Conservation (phyloP, 2,329 filamentous ascomycete species). For the Fusarium sp. region DNA sequence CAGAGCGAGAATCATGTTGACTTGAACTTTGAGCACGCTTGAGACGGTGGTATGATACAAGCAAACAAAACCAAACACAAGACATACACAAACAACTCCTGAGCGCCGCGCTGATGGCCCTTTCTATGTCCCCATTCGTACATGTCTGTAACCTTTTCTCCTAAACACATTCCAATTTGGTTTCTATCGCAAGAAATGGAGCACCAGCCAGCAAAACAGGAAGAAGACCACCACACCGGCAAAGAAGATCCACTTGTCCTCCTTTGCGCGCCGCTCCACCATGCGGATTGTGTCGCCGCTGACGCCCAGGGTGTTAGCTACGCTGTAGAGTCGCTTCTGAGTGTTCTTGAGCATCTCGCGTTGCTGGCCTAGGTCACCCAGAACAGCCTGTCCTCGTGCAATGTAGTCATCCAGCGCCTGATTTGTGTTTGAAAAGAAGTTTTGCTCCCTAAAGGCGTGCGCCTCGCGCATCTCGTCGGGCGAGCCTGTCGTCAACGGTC, state of each 20-base stretch:
- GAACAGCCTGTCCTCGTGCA: constrained; percentile 87
- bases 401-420: constrained; percentile 93
- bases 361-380: constrained; percentile 89
- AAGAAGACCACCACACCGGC: constrained; percentile 88
- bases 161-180: neutral
- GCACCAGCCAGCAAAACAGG: constrained; percentile 87
- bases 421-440: constrained; percentile 85
- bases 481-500: constrained; percentile 55
- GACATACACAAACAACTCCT: constrained; percentile 38
- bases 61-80: constrained; percentile 27
- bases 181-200: constrained; percentile 77
- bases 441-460: constrained; percentile 89
- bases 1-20: constrained; percentile 11
- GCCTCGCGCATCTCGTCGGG: constrained; percentile 77
- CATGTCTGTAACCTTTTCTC: constrained; percentile 24
- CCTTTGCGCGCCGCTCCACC: constrained; percentile 89
- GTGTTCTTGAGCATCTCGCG: constrained; percentile 95
- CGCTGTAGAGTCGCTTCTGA: constrained; percentile 88
- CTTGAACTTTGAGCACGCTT: constrained; percentile 14
- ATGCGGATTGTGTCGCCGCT: constrained; percentile 97
- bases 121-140: constrained; percentile 20
- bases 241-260: constrained; percentile 99
- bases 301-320: constrained; percentile 92
- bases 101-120: constrained; percentile 46
- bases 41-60: constrained; percentile 25